Percentiles rank a stretch among this genome's conserved stretches.
Conservation (phyloP, 2,329 filamentous ascomycete species). For the Gnomoniopsis smithogilvyi region DNA sequence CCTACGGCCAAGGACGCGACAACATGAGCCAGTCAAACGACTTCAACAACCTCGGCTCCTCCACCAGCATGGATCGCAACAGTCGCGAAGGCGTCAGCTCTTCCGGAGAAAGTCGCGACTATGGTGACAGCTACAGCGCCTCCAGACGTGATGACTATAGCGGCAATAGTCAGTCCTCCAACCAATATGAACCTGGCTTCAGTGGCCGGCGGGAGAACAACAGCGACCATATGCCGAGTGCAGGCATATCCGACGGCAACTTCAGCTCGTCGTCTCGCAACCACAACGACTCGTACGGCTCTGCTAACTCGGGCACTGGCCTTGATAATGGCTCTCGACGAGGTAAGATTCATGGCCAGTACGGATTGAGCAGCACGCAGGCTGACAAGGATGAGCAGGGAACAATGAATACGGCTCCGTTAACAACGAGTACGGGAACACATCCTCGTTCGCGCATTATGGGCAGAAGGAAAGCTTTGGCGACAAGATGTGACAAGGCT, state of each 20-base stretch:
- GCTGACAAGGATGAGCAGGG: not conserved
- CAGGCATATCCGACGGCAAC: not conserved
- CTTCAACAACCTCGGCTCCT: not conserved
- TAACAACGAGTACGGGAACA: not conserved
- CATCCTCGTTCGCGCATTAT: not conserved
- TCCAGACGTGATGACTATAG: not conserved
- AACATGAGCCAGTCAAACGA: not conserved
- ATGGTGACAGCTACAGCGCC: too few relatives aligned
- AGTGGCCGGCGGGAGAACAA: not conserved
- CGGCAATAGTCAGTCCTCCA: not conserved
- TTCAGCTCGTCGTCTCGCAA: not conserved
- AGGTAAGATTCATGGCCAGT: not conserved
- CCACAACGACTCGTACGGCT: not conserved
- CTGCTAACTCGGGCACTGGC: not conserved
- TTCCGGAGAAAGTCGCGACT: too few relatives aligned
- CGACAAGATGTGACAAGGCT: constrained; percentile 5
- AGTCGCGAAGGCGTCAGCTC: not conserved
- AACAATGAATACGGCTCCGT: not conserved
- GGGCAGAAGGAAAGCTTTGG: constrained; percentile 4
- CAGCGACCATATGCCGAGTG: not conserved
- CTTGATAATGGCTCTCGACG: not conserved
- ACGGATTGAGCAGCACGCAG: not conserved
- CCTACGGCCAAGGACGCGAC: not conserved
- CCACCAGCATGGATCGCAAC: not conserved
- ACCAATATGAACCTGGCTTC: not conserved